These are phyloP conservation scores for Talaromyces wortmannii DNA, from an alignment of 495 filamentous ascomycete genomes.

Conservation along the genomic window DNA sequence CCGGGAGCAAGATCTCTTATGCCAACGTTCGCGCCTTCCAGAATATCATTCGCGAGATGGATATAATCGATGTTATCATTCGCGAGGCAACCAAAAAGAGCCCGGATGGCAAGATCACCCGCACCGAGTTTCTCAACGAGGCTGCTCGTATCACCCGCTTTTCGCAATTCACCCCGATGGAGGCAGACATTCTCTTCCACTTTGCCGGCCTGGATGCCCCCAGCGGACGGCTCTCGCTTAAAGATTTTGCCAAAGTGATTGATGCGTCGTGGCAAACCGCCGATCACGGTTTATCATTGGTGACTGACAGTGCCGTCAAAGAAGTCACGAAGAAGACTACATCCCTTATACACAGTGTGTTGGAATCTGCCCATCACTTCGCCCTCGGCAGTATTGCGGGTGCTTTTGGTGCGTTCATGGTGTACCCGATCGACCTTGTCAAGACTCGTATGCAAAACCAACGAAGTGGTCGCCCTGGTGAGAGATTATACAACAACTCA, in stretches of 20 bases:
- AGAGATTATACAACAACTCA: slow-evolving; percentile 92
- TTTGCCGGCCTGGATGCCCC: slow-evolving; percentile 90
- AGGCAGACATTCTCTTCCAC: slow-evolving; percentile 97
- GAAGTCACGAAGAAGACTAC: slow-evolving; percentile 45
- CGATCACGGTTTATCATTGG: slow-evolving; percentile 25
- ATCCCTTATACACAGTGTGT: slow-evolving; percentile 49
- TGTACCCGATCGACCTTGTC: slow-evolving; percentile 97
- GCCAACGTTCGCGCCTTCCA: slow-evolving; percentile 96
- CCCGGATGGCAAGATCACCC: slow-evolving; percentile 83
- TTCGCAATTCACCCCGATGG: slow-evolving; percentile 94
- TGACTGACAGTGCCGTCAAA: slow-evolving; percentile 29
- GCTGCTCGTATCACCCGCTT: slow-evolving; percentile 85
- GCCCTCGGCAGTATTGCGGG: slow-evolving; percentile 81
- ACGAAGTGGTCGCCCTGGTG: slow-evolving; percentile 68
- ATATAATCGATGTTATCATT: slow-evolving; percentile 87
- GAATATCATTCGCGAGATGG: slow-evolving; percentile 96
- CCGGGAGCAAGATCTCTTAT: slow-evolving; percentile 90
- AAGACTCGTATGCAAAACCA: slow-evolving; percentile 99
- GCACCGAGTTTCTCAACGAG: slow-evolving; percentile 91
- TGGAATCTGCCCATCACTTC: slow-evolving; percentile 87
- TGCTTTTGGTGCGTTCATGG: slow-evolving; percentile 97
- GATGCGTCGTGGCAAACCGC: slow-evolving; percentile 79
- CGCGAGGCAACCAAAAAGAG: slow-evolving; percentile 80
- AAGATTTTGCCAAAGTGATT: slow-evolving; percentile 89
- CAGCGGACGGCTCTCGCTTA: slow-evolving; percentile 71